Percentiles rank a stretch among this genome's conserved stretches.
These are phyloP conservation scores for Wickerhamiella nectarea DNA, from an alignment of 805 yeast species.

Conservation along the genomic window DNA sequence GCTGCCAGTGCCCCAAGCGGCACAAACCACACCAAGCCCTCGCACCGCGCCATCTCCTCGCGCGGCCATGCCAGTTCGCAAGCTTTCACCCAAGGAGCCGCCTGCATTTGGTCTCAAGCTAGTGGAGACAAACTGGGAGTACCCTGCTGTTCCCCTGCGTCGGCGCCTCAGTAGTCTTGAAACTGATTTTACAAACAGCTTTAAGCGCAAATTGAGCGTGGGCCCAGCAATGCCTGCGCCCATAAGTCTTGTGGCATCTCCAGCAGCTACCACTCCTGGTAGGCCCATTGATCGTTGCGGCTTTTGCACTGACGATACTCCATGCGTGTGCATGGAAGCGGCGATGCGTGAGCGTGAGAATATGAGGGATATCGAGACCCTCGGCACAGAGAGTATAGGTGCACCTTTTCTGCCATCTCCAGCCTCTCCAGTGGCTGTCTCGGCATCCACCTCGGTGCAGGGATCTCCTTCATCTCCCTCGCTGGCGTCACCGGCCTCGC, in stretches of 20 bases:
- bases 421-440: no score
- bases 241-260: background rate
- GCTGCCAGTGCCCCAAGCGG: slow-evolving; percentile 21
- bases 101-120: slow-evolving; percentile 16
- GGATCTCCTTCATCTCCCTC: background rate
- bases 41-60: slow-evolving; percentile 1
- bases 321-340: slow-evolving; percentile 82
- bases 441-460: no score
- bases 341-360: slow-evolving; percentile 32
- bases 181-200: slow-evolving; percentile 17
- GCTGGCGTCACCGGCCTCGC: background rate
- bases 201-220: slow-evolving; percentile 24
- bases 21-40: background rate
- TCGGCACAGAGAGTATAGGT: slow-evolving; percentile 15
- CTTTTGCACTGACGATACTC: slow-evolving; percentile 81
- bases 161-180: slow-evolving; percentile 16
- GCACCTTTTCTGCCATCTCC: no score
- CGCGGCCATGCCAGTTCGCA: background rate
- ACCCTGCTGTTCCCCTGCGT: slow-evolving; percentile 21
- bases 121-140: slow-evolving; percentile 17
- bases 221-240: no score
- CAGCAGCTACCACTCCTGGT: slow-evolving; percentile 1
- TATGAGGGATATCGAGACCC: slow-evolving; percentile 19
- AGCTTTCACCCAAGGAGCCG: slow-evolving; percentile 8
- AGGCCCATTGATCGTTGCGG: slow-evolving; percentile 58